Conservation (phyloP, 371 early-diverging fungal genomes). For the Rhizomucor miehei region DNA sequence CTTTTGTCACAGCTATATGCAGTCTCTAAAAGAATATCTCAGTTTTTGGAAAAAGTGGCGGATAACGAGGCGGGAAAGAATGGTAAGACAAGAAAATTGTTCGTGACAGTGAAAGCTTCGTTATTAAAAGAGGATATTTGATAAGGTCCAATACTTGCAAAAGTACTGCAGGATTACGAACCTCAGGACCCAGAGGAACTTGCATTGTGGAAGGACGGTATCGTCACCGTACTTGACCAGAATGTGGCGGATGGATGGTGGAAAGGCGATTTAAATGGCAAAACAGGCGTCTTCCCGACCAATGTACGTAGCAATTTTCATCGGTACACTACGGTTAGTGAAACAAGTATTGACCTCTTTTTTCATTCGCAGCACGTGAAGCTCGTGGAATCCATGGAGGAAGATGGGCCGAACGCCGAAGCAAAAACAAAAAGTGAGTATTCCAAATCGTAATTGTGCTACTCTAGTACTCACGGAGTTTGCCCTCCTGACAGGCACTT, state of each 20-base stretch:
- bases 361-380: slow-evolving; percentile 39
- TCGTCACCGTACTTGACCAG: slow-evolving; percentile 62
- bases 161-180: slow-evolving; percentile 58
- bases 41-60: slow-evolving; percentile 2
- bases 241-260: slow-evolving; percentile 55
- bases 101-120: not conserved
- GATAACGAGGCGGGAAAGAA: not conserved
- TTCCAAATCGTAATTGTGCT: not conserved
- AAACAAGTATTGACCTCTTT: too few relatives aligned
- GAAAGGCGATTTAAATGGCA: slow-evolving; percentile 63
- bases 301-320: slow-evolving; percentile 27
- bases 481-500: slow-evolving; percentile 6
- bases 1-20: too few relatives aligned
- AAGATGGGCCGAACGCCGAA: not conserved
- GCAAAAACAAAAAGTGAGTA: not conserved
- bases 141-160: slow-evolving; percentile 28
- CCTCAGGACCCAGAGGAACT: slow-evolving; percentile 64
- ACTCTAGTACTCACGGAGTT: not conserved
- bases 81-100: not conserved
- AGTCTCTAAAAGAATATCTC: too few relatives aligned
- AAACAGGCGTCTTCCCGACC: slow-evolving; percentile 62
- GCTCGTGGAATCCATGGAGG: slow-evolving; percentile 25
- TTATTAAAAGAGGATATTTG: too few relatives aligned
- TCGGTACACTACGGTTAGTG: too few relatives aligned
- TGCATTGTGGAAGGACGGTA: slow-evolving; percentile 55